Base-by-base conservation (phyloP, 73 alveolate species). In the Strombidium stylifer region DNA sequence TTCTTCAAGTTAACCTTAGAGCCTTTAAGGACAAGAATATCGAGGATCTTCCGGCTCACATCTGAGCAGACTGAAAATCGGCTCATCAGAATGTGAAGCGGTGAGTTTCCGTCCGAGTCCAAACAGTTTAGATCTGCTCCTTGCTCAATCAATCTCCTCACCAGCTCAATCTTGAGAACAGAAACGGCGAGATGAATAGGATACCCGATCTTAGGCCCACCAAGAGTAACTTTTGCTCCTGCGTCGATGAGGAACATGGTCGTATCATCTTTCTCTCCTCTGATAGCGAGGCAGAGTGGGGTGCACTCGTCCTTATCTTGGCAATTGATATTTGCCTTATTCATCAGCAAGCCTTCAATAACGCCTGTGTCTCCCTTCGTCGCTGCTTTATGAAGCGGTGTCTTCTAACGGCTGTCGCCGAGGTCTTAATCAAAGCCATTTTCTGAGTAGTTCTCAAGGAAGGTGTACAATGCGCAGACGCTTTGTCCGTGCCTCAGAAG, bases 1-100 rank as follows among this genome's bases (percentile, higher is more conserved):
- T 93, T 92, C 28, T 52, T 56, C 11, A 66, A 44, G 57, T 93
- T 93, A 0, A 80, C 82, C 14, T 87, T 76, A 16, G 90, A 85
- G 0, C 88, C 89, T 40, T 88, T 71, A 31, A 73, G 79, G 2
- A 93, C 56, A 25, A 93, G 71, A 28, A 75, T 47, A 40, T 88
- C 91, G 26, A 88, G 88, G n/a, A 93, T 93, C 20, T 65, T 52
- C 0, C 49, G 53, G 40, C 93, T 74, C 18, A 30, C 44, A 27
- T 73, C 26, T 1, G 50, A 40, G 45, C 46, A 34, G 41, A 54
- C 45, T 2, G 78, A 59, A 32, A 73, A 84, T 0, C 67, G 62
- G 44, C 41, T 73, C 85, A 84, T 78, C 3, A 78, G 12, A 2
- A 67, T 34, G 31, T 84, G 94, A 20, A 84, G 51, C 3, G 86